Evolutionary conservation across 2,329 filamentous ascomycete genomes (phyloP), one percentile per base, ranked within the genome.

Genomic region (Botrytis porri): DNA sequence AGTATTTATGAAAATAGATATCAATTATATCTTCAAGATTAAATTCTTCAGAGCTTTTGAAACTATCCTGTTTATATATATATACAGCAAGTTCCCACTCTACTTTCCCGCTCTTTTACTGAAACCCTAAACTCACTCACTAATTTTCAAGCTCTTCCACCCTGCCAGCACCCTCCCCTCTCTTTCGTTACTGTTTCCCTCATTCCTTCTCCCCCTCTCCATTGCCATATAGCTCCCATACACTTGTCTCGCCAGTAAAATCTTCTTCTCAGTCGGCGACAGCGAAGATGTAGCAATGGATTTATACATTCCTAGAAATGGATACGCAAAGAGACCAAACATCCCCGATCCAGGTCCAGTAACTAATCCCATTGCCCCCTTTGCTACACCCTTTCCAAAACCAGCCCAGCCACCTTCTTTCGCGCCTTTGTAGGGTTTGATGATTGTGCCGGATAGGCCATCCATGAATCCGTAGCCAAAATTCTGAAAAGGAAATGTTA

Each of bases 401-500:
- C 71, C 71, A n/a, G 71, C 64, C 71, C 64, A 69, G 9, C 64
- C 71, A 29, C 64, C 71, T 61, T 73, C 71, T 45, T 73, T 69
- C 10, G 71, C 71, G 12, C 71, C 64, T 69, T 73, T 73, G 71
- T 73, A 73, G 29, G 71, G 64, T 18, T 73, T 73, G 57, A 54
- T 73, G 41, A 73, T 69, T 25, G 64, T 43, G 39, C 71, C 71
- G 6, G 71, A 69, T 4, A 73, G 63, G 16, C 71, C 71, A 41
- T 73, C 71, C 71, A 73, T 69, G 64, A 73, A 69, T 43, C 71
- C 71, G 37, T 73, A 73, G 39, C 71, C 71, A 25, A 73, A 69
- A 39, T 69, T 73, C 71, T 69, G 41, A 10, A 32, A 35, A 60
- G 35, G 37, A 51, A 22, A 14, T 54, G 25, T 54, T 54, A 54